Base-by-base conservation (phyloP, 345 rosid genomes). In the Aquilaria yunnanensis region DNA sequence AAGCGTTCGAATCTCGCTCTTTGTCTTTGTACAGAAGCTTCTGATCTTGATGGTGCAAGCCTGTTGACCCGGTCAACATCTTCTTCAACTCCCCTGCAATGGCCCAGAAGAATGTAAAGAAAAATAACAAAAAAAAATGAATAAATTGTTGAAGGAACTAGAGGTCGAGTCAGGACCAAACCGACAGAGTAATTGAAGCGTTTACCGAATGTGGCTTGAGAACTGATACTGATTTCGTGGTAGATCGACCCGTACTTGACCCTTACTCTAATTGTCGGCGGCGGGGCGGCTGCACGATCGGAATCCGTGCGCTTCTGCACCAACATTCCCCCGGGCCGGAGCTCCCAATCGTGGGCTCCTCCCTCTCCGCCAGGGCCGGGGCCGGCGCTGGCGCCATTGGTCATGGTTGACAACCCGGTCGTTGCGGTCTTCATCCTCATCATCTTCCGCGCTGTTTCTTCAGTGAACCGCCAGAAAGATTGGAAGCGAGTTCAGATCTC, bases 291-390 rank as follows among this genome's bases (percentile, higher is more conserved):
- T 67, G 37, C 47, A 63, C 80, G 83, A 71, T 87, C 95, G 60
- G 86, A 81, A 60, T 85, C 92, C 70, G 65, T 79, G 6, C 99
- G 81, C 74, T 89, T 95, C 81, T 95, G 99, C 10, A 95, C 99
- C 66, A 95, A 66, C 99, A 95, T 95, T 43, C 99, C 99, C 6
- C 99, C 97, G 13, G 99, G 99, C 67, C 99, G 78, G 64, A 91
- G 72, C 80, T 95, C 99, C 97, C 90, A 95, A 23, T 86, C 93
- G 16, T 80, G 69, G 14, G 81, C 79, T 41, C 75, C 83, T 41
- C 85, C 54, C 71, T 84, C 92, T 9, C 61, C 76, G 59, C 64
- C 78, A 49, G 68, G 84, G 70, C 71, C 83, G 31, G 73, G 74
- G 29, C 57, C 80, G 60, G 60, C 72, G 29, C 71, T 73, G 49